Conservation (phyloP, 106 monocot genomes). For the Apostasia ramifera region DNA sequence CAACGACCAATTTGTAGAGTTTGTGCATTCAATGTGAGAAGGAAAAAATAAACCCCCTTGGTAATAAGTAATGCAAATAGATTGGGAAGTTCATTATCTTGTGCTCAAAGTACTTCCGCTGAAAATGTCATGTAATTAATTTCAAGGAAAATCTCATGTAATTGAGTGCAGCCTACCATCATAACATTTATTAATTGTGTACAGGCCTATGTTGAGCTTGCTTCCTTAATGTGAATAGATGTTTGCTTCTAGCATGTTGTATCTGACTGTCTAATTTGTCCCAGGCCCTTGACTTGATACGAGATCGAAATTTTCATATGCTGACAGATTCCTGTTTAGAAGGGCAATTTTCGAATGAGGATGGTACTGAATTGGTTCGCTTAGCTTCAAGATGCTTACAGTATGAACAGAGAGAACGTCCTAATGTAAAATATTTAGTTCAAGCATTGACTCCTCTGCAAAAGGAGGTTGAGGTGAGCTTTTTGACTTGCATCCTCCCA, state of each 20-base stretch:
- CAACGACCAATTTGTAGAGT: too few species aligned
- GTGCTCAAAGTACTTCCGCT: too few species aligned
- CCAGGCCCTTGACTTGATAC: conserved; percentile 77
- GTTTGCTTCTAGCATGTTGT: background rate
- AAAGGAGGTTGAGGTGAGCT: conserved; percentile 51
- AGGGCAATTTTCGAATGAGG: conserved; percentile 91
- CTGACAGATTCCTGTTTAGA: conserved; percentile 75
- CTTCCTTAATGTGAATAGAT: too few species aligned
- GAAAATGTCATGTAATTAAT: too few species aligned
- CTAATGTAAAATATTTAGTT: conserved; percentile 63
- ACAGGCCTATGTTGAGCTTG: too few species aligned
- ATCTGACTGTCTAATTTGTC: conserved; percentile 8
- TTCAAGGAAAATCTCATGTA: too few species aligned
- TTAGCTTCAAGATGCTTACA: conserved; percentile 80
- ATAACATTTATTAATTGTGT: too few species aligned
- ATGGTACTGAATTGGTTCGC: conserved; percentile 72
- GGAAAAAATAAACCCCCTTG: too few species aligned
- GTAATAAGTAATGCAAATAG: too few species aligned
- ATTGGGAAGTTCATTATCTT: too few species aligned
- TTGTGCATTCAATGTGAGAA: too few species aligned
- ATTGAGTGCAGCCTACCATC: too few species aligned
- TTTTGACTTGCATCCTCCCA: background rate
- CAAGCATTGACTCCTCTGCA: conserved; percentile 61
- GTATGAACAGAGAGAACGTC: conserved; percentile 71
- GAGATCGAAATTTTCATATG: conserved; percentile 67